Evolutionary conservation across 2,329 filamentous ascomycete genomes (phyloP).

Genomic region (Ramularia endophylla): DNA sequence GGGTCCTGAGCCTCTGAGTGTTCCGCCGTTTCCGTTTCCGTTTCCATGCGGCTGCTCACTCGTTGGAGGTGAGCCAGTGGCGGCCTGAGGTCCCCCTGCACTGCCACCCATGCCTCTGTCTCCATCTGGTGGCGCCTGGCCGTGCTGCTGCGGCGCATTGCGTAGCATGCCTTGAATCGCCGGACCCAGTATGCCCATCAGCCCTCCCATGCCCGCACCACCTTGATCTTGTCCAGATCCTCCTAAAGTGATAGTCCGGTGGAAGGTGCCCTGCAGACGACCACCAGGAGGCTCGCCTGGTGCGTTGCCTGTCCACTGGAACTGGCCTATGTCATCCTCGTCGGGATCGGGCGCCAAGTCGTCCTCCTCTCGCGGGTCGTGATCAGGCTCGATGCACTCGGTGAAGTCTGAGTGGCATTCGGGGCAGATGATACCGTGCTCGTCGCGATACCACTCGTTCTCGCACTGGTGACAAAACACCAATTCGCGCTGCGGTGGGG

Average conservation of each 20-base stretch:
- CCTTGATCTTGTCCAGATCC: slow-evolving; percentile 11
- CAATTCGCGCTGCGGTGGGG: slow-evolving; percentile 52
- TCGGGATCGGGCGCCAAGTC: slow-evolving; percentile 41
- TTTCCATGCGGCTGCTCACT: slow-evolving; percentile 7
- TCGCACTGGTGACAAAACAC: slow-evolving; percentile 81
- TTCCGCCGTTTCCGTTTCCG: slow-evolving; percentile 4
- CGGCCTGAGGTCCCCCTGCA: slow-evolving; percentile 10
- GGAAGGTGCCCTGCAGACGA: slow-evolving; percentile 33
- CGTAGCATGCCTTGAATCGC: slow-evolving; percentile 18
- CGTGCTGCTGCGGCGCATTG: slow-evolving; percentile 10
- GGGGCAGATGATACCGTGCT: slow-evolving; percentile 66
- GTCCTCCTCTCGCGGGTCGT: slow-evolving; percentile 54
- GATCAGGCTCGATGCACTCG: slow-evolving; percentile 62
- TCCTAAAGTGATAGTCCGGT: slow-evolving; percentile 33
- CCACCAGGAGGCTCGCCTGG: slow-evolving; percentile 23
- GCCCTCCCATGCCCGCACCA: slow-evolving; percentile 35
- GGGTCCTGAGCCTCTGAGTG: slow-evolving; percentile 19
- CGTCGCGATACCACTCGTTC: slow-evolving; percentile 72
- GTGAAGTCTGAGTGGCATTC: slow-evolving; percentile 71
- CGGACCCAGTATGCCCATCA: slow-evolving; percentile 26
- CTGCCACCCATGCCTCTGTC: slow-evolving; percentile 4
- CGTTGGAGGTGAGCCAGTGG: slow-evolving; percentile 11
- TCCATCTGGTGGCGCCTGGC: slow-evolving; percentile 11
- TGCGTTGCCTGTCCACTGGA: slow-evolving; percentile 27
- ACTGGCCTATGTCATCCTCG: slow-evolving; percentile 37